Percentiles rank a stretch among this genome's conserved stretches.
Evolutionary conservation across 1,284 basidiomycete genomes (phyloP).

Genomic region (Stereum hirsutum): DNA sequence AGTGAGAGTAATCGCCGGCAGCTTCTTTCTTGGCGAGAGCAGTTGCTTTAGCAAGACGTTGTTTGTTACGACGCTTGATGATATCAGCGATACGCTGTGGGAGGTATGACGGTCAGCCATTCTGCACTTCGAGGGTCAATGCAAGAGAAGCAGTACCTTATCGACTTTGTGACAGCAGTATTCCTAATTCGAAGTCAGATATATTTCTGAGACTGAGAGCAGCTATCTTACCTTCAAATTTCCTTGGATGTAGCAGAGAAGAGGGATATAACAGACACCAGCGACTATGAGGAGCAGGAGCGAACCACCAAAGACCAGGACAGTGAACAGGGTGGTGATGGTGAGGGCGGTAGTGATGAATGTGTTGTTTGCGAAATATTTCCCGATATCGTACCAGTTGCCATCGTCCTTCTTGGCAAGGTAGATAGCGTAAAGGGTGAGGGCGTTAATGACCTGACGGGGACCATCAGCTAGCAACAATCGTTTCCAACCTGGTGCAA

Average conservation of each 20-base stretch:
- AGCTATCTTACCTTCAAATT: conserved; percentile 70
- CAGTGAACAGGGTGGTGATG: conserved; percentile 86
- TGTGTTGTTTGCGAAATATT: conserved; percentile 62
- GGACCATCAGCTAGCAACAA: conserved; percentile 93
- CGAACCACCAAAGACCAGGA: conserved; percentile 80
- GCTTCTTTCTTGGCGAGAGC: conserved; percentile 88
- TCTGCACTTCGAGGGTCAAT: conserved; percentile 5
- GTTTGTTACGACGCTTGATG: conserved; percentile 87
- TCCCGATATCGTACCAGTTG: conserved; percentile 57
- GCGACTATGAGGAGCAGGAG: conserved; percentile 78
- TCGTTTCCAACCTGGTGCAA: conserved; percentile 82
- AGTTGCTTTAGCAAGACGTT: conserved; percentile 76
- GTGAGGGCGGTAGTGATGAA: conserved; percentile 79
- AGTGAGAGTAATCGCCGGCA: conserved; percentile 79
- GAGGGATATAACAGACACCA: conserved; percentile 83
- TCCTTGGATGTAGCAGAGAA: conserved; percentile 91
- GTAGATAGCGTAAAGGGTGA: conserved; percentile 90
- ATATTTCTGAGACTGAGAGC: conserved; percentile 1
- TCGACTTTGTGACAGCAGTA: conserved; percentile 99
- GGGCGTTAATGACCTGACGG: conserved; percentile 92
- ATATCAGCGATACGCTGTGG: conserved; percentile 81
- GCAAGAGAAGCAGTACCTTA: conserved; percentile 47
- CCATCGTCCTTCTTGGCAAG: conserved; percentile 63
- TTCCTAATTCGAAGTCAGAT: conserved; percentile 46
- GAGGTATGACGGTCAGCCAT: conserved; percentile 1